Conservation (phyloP, 345 rosid species). For the Eucalyptus guilfoylei region DNA sequence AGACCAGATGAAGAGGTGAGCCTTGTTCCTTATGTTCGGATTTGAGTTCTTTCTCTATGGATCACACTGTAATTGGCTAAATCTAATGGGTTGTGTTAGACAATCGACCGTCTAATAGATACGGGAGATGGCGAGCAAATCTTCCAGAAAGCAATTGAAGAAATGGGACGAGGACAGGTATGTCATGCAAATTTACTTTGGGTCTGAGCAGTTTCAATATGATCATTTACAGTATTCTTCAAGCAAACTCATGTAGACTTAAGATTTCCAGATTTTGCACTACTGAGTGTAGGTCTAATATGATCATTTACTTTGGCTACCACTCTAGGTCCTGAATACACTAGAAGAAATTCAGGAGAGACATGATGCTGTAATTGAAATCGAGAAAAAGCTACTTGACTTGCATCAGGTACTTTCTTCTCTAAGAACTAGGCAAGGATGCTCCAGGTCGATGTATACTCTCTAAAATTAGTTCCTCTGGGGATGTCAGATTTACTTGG, state of each 20-base stretch:
- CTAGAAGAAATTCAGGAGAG: conserved; percentile 95
- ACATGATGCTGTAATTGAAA: conserved; percentile 81
- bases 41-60: not conserved
- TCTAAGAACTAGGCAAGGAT: not conserved
- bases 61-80: conserved; percentile 6
- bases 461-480: not conserved
- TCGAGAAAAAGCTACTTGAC: conserved; percentile 88
- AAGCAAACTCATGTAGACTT: not conserved
- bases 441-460: not conserved
- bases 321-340: conserved; percentile 50
- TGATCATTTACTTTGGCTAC: not conserved
- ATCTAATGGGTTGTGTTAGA: conserved; percentile 17
- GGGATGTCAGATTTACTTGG: conserved; percentile 43
- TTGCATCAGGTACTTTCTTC: conserved; percentile 56
- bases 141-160: conserved; percentile 86
- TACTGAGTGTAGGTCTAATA: not conserved
- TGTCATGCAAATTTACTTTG: not conserved
- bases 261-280: not conserved
- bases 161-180: conserved; percentile 93
- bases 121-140: conserved; percentile 94
- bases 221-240: not conserved
- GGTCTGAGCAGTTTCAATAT: not conserved
- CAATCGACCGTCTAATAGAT: conserved; percentile 77
- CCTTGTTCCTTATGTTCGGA: not conserved
- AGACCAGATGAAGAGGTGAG: conserved; percentile 69